phyloP scores from a whole-genome alignment of 768 basidiomycete species.

The Boletus speciosus region DNA sequence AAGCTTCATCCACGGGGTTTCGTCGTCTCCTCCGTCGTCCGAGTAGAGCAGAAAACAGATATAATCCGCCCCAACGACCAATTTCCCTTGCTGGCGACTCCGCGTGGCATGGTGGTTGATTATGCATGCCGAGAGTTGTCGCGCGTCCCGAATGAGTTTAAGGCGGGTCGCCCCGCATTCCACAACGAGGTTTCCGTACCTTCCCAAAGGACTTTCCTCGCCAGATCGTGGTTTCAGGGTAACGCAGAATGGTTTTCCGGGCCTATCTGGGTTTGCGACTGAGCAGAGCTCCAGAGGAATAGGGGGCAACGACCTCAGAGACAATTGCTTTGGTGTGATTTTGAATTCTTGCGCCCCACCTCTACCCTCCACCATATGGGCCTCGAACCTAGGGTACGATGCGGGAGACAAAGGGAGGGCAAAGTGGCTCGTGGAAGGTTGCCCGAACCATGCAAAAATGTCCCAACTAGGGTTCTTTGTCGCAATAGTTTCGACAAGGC shows the following conservation, averaged over 20 bases:
- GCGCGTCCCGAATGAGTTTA: not conserved
- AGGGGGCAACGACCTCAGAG: constrained; percentile 3
- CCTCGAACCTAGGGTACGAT: constrained; percentile 10
- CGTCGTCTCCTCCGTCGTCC: not conserved
- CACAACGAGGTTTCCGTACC: not conserved
- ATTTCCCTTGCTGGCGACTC: not conserved
- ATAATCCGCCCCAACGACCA: not conserved
- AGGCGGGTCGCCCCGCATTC: constrained; percentile 4
- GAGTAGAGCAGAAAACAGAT: constrained; percentile 6
- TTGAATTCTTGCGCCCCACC: constrained; percentile 1
- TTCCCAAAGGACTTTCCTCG: not conserved
- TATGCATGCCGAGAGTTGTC: constrained; percentile 2
- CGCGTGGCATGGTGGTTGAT: constrained; percentile 2
- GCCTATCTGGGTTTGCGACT: not conserved
- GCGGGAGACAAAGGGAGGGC: constrained; percentile 12
- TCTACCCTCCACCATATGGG: not conserved
- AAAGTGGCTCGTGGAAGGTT: constrained; percentile 6
- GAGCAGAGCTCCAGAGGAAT: constrained; percentile 1
- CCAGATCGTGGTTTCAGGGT: not conserved
- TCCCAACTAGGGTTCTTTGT: constrained; percentile 2
- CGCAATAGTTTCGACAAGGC: constrained; percentile 13
- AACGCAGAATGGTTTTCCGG: not conserved
- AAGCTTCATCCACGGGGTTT: constrained; percentile 1
- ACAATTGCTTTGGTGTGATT: not conserved
- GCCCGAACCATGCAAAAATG: constrained; percentile 15